phyloP scores from a whole-genome alignment of 495 filamentous ascomycete species.

The Trichoderma erinaceum region DNA sequence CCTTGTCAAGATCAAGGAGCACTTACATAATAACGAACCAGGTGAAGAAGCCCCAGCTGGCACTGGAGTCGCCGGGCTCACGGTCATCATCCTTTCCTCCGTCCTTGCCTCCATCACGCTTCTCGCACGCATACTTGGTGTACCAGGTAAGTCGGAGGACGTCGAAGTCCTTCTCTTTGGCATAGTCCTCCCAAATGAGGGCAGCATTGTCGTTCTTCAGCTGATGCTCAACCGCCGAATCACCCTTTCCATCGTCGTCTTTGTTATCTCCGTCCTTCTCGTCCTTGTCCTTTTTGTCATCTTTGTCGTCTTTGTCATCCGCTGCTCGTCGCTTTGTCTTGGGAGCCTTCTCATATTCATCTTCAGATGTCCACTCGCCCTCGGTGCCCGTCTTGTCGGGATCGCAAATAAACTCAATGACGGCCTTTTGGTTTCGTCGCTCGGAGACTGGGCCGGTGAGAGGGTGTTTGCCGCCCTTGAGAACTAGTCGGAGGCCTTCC shows the following conservation, averaged over 20 bases:
- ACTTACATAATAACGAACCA: constrained; percentile 95
- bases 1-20: neutral
- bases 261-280: constrained; percentile 32
- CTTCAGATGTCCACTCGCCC: constrained; percentile 46
- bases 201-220: constrained; percentile 47
- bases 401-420: constrained; percentile 84
- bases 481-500: constrained; percentile 63
- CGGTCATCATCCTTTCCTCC: constrained; percentile 37
- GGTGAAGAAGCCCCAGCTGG: constrained; percentile 89
- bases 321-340: neutral
- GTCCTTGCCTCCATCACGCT: constrained; percentile 41
- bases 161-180: constrained; percentile 42
- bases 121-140: constrained; percentile 80
- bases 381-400: constrained; percentile 61
- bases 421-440: constrained; percentile 53
- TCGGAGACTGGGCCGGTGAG: constrained; percentile 34
- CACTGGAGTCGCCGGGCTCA: constrained; percentile 25
- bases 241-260: constrained; percentile 28
- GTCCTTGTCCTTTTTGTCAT: constrained; percentile 22
- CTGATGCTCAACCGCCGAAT: constrained; percentile 40
- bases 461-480: constrained; percentile 60
- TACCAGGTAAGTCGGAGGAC: constrained; percentile 71
- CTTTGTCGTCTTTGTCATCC: constrained; percentile 23
- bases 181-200: constrained; percentile 67
- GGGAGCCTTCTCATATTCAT: constrained; percentile 32